Evolutionary conservation across 306 rosid species (phyloP), one percentile per base, ranked within the genome.

Genomic region (Lathyrus sativus): DNA sequence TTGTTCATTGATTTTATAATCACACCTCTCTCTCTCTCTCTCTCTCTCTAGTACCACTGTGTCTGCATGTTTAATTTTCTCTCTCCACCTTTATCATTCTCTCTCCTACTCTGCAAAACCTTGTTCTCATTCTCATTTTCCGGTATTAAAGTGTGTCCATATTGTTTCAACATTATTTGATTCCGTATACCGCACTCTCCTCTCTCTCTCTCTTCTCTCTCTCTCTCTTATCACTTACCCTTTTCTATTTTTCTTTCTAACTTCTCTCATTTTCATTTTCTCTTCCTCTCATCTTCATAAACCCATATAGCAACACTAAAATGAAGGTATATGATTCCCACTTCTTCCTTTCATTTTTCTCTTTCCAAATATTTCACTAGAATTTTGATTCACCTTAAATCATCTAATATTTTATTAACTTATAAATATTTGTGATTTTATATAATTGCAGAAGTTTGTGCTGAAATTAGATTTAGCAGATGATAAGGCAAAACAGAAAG

Each of bases 401-500:
- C n/a, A n/a, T n/a, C n/a, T n/a, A n/a, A n/a, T n/a, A n/a, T n/a
- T n/a, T n/a, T n/a, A n/a, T n/a, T n/a, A n/a, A n/a, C n/a, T n/a
- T n/a, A n/a, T n/a, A 54, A 26, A 61, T 74, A 26, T 26, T 67
- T 75, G 6, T 75, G 80, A 18, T 76, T 50, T 74, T 41, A 1
- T 22, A 41, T 75, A 37, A 3, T 72, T 69, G 70, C 92, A 90
- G 99, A 93, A 93, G 69, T 48, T 85, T 62, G 85, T 93, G 29
- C 78, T 93, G 74, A 87, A 80, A 75, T 73, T 93, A 76, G 96
- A 85, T 76, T 81, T 93, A 79, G 83, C 72, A 13, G 96, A 90
- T 79, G 90, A 74, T 81, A 86, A 71, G 77, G 95, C 91, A 57
- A 93, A 93, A 73, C 97, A 90, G 78, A 93, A 88, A 85, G 99